phyloP scores from a whole-genome alignment of 257 asterid species.

The Catharanthus roseus region DNA sequence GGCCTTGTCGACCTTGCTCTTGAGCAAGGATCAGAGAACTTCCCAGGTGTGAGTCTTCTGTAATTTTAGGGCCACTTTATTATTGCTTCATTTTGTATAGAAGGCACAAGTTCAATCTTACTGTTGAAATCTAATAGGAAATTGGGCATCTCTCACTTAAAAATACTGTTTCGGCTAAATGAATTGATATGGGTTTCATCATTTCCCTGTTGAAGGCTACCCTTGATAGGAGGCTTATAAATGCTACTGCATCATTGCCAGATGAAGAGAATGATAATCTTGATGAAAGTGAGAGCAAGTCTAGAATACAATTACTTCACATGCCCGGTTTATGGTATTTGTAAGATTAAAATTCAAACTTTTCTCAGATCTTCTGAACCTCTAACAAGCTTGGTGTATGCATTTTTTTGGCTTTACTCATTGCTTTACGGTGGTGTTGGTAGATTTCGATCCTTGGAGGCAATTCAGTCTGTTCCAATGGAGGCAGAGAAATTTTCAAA shows the following conservation, averaged over 20 bases:
- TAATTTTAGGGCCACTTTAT: background rate
- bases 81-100: background rate
- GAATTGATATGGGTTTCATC: conserved; percentile 14
- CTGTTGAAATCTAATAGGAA: background rate
- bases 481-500: conserved; percentile 22
- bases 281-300: conserved; percentile 30
- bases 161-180: conserved; percentile 8
- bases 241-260: conserved; percentile 31
- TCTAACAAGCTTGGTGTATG: background rate
- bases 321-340: conserved; percentile 62
- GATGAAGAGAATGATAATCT: conserved; percentile 34
- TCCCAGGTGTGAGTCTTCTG: conserved; percentile 46
- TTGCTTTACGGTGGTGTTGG: conserved; percentile 20
- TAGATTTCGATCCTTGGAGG: conserved; percentile 54
- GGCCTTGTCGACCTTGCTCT: conserved; percentile 29
- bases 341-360: conserved; percentile 57
- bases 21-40: conserved; percentile 37
- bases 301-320: conserved; percentile 39
- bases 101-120: background rate
- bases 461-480: conserved; percentile 31
- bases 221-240: conserved; percentile 37
- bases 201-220: conserved; percentile 40
- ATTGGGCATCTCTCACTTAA: background rate
- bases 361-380: conserved; percentile 1
- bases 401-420: background rate